These are phyloP conservation scores for Astrothelium macrocarpum DNA, from an alignment of 495 filamentous ascomycete species.

Conservation along the genomic window DNA sequence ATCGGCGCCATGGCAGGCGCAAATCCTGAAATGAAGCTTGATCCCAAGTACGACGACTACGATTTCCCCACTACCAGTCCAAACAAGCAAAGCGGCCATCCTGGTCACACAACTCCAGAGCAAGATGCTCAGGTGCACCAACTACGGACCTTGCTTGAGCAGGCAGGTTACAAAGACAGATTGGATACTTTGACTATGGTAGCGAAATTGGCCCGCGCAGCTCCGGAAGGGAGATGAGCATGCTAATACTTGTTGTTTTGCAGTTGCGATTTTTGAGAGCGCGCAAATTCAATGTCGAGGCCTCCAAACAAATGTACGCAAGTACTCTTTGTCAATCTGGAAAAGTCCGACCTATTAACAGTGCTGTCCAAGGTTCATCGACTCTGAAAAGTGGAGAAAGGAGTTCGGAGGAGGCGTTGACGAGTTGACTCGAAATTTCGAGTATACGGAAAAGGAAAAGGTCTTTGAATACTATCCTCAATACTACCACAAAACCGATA, in stretches of 20 bases:
- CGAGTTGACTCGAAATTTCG: conserved; percentile 67
- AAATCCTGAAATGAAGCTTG: conserved; percentile 44
- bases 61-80: conserved; percentile 79
- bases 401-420: conserved; percentile 68
- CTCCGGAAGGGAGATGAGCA: background rate
- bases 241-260: background rate
- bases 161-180: conserved; percentile 69
- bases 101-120: conserved; percentile 75
- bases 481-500: conserved; percentile 99
- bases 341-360: conserved; percentile 6
- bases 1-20: background rate
- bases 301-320: conserved; percentile 75
- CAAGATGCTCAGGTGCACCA: conserved; percentile 87
- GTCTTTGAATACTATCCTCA: conserved; percentile 94
- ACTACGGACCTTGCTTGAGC: conserved; percentile 74
- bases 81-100: conserved; percentile 61
- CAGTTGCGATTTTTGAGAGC: conserved; percentile 86
- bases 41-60: conserved; percentile 92
- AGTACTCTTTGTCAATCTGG: background rate
- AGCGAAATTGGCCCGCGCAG: conserved; percentile 15
- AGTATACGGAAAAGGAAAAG: conserved; percentile 77
- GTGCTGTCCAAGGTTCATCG: conserved; percentile 60
- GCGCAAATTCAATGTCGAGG: conserved; percentile 82
- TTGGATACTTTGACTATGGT: conserved; percentile 88
- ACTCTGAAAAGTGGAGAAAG: conserved; percentile 84